A percentile compares a stretch with the other conserved stretches of the same genome.
Conservation (phyloP, 352 stramenopile species). For the Phytophthora pluvialis region DNA sequence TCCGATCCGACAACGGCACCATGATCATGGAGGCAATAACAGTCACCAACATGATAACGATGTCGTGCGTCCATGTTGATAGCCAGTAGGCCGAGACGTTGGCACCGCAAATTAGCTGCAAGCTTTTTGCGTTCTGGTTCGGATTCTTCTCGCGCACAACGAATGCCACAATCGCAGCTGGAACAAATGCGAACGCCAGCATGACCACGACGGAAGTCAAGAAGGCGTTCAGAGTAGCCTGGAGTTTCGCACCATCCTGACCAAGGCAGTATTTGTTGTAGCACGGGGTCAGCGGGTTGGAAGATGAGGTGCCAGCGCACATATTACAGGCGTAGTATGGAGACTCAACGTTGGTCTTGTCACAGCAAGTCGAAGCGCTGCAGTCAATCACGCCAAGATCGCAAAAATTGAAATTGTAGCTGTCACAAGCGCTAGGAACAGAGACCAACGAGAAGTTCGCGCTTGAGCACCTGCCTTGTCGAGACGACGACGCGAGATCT, state of each 20-base stretch:
- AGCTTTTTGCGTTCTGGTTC: conserved; percentile 65
- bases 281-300: conserved; percentile 33
- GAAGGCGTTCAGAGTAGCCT: conserved; percentile 70
- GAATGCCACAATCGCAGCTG: conserved; percentile 67
- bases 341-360: conserved; percentile 40
- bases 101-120: conserved; percentile 71
- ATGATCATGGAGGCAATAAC: conserved; percentile 49
- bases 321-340: conserved; percentile 57
- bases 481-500: conserved; percentile 27
- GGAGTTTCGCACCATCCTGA: conserved; percentile 62
- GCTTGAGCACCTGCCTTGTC: conserved; percentile 37
- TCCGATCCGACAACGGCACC: conserved; percentile 45
- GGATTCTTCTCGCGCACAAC: conserved; percentile 71
- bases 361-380: conserved; percentile 49
- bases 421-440: conserved; percentile 33
- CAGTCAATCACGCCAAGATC: conserved; percentile 54
- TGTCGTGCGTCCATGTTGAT: conserved; percentile 63
- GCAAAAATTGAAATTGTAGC: conserved; percentile 49
- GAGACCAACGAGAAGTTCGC: conserved; percentile 33
- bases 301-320: conserved; percentile 32
- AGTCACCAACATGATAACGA: conserved; percentile 47
- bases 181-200: conserved; percentile 75
- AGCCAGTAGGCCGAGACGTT: conserved; percentile 66
- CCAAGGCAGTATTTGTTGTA: conserved; percentile 59
- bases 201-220: conserved; percentile 65